These are phyloP conservation scores for Cordyceps pruinosa DNA, from an alignment of 2,329 filamentous ascomycete genomes.

Conservation along the genomic window DNA sequence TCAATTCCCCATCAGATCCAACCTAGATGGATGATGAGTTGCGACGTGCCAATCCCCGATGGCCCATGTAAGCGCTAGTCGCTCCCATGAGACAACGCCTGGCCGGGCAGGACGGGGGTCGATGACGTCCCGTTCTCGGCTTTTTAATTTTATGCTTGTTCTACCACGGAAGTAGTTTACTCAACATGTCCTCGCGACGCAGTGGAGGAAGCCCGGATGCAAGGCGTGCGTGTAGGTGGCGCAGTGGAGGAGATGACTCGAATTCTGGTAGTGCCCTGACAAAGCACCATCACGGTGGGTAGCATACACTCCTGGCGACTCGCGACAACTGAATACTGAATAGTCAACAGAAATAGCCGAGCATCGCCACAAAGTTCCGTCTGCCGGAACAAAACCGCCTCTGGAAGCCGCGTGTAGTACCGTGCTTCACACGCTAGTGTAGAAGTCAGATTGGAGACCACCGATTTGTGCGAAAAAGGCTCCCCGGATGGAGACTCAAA, in stretches of 20 bases:
- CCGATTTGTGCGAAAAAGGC: background rate
- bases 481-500: background rate
- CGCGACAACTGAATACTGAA: too few species aligned
- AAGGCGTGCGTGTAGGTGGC: too few species aligned
- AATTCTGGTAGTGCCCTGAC: too few species aligned
- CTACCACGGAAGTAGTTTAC: background rate
- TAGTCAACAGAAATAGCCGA: background rate
- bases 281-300: too few species aligned
- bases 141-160: background rate
- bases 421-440: too few species aligned
- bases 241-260: too few species aligned
- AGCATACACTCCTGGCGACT: too few species aligned
- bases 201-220: too few species aligned
- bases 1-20: background rate
- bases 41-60: background rate
- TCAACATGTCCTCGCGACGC: too few species aligned
- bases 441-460: background rate
- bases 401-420: too few species aligned
- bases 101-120: background rate
- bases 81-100: background rate
- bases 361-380: background rate
- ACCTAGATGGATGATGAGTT: background rate
- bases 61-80: constrained; percentile 2
- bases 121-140: background rate
- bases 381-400: too few species aligned